Base-by-base conservation (phyloP, 2,329 filamentous ascomycete genomes). In the Trichoderma hamatum region DNA sequence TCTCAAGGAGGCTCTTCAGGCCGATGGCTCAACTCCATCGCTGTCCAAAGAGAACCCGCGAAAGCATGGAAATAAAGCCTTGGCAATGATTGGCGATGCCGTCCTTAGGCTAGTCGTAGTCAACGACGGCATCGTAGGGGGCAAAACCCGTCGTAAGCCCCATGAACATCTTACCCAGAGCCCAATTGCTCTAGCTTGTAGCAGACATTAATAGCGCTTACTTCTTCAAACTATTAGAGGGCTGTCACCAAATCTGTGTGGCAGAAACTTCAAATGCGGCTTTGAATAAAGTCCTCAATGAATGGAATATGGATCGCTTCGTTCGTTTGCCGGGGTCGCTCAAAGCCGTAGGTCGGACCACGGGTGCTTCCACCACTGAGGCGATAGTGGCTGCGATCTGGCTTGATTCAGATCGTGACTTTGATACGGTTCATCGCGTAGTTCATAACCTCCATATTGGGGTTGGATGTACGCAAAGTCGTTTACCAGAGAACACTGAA, bases 1-100 rank as follows among this genome's bases (percentile, higher is more conserved):
- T 14, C 59, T 62, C 13, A 7, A 62, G 6, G 59, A 62, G 30
- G 59, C 59, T 19, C 59, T 62, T 11, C 39, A 21, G 1, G 39
- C 59, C n/a, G 24, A n/a, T 24, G 39, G 39, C 0, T 51, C 60
- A 34, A 51, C 28, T 2, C 43, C 60, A n/a, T 4, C 1, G n/a
- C 16, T 14, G 0, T 43, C 59, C 3, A 26, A 21, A 13, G 6
- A 63, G 14, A 26, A 26, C 2, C 28, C 43, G 0, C 21, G 46
- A n/a, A 6, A 49, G 5, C 60, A 63, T 36, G 60, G 43, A 52
- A 63, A 63, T 3, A 52, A 63, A 3, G 60, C 28, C 16, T 46
- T 63, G 10, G 60, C 60, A 16, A 21, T 63, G 60, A 63, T 63
- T 6, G 43, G 60, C 11, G 60, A 63, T 24, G 43, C 60, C 14